Conservation (phyloP, 345 rosid species). For the Ceriops zippeliana region DNA sequence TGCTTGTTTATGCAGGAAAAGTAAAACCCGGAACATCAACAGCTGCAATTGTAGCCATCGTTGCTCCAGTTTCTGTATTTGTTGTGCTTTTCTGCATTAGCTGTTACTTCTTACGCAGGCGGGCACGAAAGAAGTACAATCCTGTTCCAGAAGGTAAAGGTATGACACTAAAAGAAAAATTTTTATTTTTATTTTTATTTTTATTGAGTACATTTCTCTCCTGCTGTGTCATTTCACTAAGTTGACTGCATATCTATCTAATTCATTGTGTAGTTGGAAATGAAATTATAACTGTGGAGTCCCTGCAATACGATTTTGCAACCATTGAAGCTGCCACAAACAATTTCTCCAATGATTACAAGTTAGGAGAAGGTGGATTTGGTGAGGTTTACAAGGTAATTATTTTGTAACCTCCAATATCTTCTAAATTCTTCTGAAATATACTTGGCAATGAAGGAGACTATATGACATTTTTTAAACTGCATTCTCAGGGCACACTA, state of each 20-base stretch:
- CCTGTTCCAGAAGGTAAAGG: slow-evolving; percentile 13
- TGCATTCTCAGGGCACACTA: slow-evolving; percentile 35
- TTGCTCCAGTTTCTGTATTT: too few species aligned
- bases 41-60: too few species aligned
- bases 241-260: not conserved
- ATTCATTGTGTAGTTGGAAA: slow-evolving; percentile 28
- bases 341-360: slow-evolving; percentile 46
- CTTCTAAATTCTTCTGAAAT: too few species aligned
- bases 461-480: not conserved
- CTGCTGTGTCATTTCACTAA: too few species aligned
- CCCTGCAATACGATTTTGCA: slow-evolving; percentile 39
- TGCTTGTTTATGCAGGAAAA: too few species aligned
- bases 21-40: too few species aligned
- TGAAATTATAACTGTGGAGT: slow-evolving; percentile 34
- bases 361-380: slow-evolving; percentile 71
- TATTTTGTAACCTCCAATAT: too few species aligned
- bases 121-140: slow-evolving; percentile 10
- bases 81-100: too few species aligned
- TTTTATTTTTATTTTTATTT: too few species aligned
- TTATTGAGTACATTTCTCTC: too few species aligned
- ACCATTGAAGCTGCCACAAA: slow-evolving; percentile 44
- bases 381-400: slow-evolving; percentile 63
- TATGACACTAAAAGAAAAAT: not conserved
- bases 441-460: too few species aligned
- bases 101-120: not conserved